Conservation (phyloP, 345 rosid species). For the Reutealis trisperma region DNA sequence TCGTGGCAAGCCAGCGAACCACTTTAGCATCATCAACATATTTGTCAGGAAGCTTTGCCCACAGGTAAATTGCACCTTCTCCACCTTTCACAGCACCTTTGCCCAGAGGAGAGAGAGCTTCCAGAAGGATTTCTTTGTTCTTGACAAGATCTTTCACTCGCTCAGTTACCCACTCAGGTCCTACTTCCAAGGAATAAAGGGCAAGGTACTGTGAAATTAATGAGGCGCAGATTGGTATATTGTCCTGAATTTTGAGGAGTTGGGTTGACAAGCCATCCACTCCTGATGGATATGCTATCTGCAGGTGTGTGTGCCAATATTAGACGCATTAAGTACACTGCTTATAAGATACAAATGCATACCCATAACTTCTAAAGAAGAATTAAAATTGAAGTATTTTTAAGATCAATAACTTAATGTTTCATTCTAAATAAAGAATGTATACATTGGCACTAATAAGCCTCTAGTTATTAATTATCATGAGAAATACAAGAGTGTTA, state of each 20-base stretch:
- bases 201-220: constrained; percentile 83
- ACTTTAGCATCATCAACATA: constrained; percentile 52
- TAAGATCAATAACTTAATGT: not conserved
- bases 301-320: constrained; percentile 21
- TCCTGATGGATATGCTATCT: constrained; percentile 88
- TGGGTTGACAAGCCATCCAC: constrained; percentile 68
- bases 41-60: constrained; percentile 81
- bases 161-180: constrained; percentile 74
- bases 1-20: constrained; percentile 80
- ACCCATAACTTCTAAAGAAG: not conserved
- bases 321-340: not conserved
- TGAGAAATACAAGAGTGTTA: not conserved
- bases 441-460: not conserved
- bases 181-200: constrained; percentile 69
- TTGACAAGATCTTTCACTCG: constrained; percentile 70
- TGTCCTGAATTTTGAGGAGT: constrained; percentile 89
- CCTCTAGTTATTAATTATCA: not conserved
- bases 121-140: constrained; percentile 70
- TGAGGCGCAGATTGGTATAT: constrained; percentile 90
- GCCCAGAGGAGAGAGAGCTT: constrained; percentile 83
- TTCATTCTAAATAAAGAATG: not conserved
- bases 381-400: too few species aligned
- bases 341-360: not conserved
- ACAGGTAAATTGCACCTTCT: constrained; percentile 92
- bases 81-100: constrained; percentile 78